Percentiles rank a stretch among this genome's conserved stretches.
Evolutionary conservation across 192 early-diverging fungal species (phyloP).

Genomic region (Spizellomyces sp.): DNA sequence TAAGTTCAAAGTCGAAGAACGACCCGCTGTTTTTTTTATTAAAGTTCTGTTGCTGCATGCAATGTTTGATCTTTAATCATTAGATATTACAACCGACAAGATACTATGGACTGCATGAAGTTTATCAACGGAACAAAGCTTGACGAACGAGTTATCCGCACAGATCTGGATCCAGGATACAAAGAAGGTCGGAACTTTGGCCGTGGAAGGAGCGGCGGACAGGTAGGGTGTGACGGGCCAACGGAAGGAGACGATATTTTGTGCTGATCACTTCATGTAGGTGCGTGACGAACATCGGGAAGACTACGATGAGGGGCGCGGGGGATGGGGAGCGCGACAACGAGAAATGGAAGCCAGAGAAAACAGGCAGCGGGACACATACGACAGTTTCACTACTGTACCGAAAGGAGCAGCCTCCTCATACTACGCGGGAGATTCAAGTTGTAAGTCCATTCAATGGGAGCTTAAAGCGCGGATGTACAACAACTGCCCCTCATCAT

Average conservation of each 20-base stretch:
- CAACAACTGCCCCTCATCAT: not conserved
- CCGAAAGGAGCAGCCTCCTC: constrained; percentile 22
- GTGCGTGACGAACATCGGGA: constrained; percentile 93
- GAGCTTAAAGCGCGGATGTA: not conserved
- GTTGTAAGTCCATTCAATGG: not conserved
- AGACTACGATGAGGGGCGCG: constrained; percentile 94
- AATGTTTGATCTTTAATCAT: too few species aligned
- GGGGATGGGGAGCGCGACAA: constrained; percentile 89
- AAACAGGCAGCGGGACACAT: constrained; percentile 67
- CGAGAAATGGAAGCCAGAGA: constrained; percentile 50
- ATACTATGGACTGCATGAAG: constrained; percentile 92
- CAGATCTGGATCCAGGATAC: constrained; percentile 96
- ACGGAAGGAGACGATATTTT: too few species aligned
- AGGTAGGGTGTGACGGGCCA: constrained; percentile 46
- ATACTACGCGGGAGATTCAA: constrained; percentile 20
- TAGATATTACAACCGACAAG: constrained; percentile 87
- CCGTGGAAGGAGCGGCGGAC: constrained; percentile 90
- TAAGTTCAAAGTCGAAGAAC: constrained; percentile 43
- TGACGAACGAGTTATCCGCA: constrained; percentile 92
- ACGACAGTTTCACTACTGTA: constrained; percentile 36
- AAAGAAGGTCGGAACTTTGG: constrained; percentile 92
- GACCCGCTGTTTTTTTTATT: constrained; percentile 6
- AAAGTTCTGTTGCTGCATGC: not conserved
- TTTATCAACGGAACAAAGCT: constrained; percentile 93
- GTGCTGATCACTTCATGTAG: constrained; percentile 9